Evolutionary conservation across 495 filamentous ascomycete species (phyloP).

Genomic region (Bacidia rubella): DNA sequence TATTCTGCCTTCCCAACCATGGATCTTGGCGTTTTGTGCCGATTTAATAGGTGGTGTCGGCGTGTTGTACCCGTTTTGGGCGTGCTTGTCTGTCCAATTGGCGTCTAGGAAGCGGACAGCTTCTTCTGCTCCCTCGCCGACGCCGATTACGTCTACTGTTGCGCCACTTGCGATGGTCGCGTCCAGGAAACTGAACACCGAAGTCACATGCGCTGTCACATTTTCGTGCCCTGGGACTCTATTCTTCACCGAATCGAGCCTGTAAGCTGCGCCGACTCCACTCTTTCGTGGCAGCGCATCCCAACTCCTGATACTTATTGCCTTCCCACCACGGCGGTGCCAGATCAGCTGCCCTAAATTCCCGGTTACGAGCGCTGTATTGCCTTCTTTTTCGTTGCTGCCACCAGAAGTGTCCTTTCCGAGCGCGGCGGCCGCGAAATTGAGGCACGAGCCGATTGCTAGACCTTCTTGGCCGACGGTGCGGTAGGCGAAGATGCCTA

Average conservation of each 20-base stretch:
- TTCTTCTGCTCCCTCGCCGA: constrained; percentile 41
- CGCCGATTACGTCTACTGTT: constrained; percentile 50
- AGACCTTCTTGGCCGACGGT: constrained; percentile 45
- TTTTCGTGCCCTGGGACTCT: constrained; percentile 39
- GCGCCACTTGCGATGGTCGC: constrained; percentile 29
- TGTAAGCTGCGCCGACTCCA: constrained; percentile 31
- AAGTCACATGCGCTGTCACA: constrained; percentile 41
- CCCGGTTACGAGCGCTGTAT: constrained; percentile 45
- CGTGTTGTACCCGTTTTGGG: too few relatives aligned
- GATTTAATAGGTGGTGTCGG: too few relatives aligned
- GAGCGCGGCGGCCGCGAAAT: constrained; percentile 42
- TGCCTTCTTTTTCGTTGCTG: constrained; percentile 13
- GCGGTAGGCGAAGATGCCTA: constrained; percentile 63
- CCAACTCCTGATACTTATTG: constrained; percentile 43
- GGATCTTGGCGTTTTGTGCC: too few relatives aligned
- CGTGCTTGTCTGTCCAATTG: too few relatives aligned
- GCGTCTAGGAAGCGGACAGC: constrained; percentile 44
- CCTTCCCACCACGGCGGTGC: constrained; percentile 41
- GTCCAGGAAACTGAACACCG: constrained; percentile 49
- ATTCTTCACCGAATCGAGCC: constrained; percentile 36
- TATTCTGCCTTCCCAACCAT: too few relatives aligned
- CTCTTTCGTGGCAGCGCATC: constrained; percentile 38
- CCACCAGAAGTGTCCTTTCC: not conserved
- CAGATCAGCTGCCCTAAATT: constrained; percentile 61
- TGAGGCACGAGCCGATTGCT: constrained; percentile 49